Conservation (phyloP, 2,329 filamentous ascomycete genomes). For the Penicillium janthinellum region DNA sequence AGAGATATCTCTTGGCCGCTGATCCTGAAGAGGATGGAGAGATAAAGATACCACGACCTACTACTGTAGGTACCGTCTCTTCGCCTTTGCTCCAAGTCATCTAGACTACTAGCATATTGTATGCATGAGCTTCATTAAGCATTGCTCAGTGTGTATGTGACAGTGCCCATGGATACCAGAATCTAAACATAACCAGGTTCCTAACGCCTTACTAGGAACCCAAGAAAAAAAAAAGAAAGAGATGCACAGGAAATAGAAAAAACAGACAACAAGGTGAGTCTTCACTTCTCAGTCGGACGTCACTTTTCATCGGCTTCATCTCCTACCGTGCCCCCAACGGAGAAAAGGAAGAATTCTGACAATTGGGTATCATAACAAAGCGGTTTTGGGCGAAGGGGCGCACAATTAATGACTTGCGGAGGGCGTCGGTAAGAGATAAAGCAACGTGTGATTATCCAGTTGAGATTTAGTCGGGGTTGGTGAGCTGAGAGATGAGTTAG, state of each 20-base stretch:
- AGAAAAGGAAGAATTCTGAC: slow-evolving; percentile 31
- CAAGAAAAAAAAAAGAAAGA: neutral
- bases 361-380: slow-evolving; percentile 45
- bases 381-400: slow-evolving; percentile 34
- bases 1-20: too few relatives aligned
- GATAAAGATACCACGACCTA: neutral
- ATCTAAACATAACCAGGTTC: neutral
- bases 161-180: slow-evolving; percentile 6
- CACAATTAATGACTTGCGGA: slow-evolving; percentile 29
- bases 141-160: neutral
- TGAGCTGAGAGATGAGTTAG: slow-evolving; percentile 32
- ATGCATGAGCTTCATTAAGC: neutral
- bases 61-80: neutral
- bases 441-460: slow-evolving; percentile 11
- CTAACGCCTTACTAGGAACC: neutral
- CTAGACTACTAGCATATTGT: neutral
- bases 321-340: slow-evolving; percentile 12
- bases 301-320: slow-evolving; percentile 4
- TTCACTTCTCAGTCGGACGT: neutral
- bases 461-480: slow-evolving; percentile 38
- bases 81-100: neutral
- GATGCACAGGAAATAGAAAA: neutral
- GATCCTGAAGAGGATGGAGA: too few relatives aligned
- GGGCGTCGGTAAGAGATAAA: slow-evolving; percentile 10
- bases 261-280: neutral